Base-by-base conservation (phyloP, 805 yeast species). In the Metschnikowia gelsemii region DNA sequence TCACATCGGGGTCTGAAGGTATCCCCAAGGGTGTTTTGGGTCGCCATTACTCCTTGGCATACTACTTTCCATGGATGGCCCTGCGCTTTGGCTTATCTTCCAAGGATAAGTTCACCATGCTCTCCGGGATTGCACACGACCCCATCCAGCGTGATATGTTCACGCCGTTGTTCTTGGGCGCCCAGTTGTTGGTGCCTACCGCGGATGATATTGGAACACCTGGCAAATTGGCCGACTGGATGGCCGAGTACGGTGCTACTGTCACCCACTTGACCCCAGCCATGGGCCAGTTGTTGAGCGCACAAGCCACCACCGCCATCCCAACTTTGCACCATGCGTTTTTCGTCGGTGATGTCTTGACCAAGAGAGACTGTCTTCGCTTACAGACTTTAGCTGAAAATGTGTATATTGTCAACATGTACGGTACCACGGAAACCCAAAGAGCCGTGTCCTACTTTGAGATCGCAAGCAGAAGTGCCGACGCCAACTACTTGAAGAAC, bases 81-180 rank as follows among this genome's bases (percentile, higher is more conserved):
- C 66, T 87, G 63, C 78, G 83, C 32, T 93, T 93, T 57, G 79
- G 82, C 24, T 75, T 93, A 28, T 75, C 85, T 30, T 84, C 77
- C 40, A 75, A 80, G 25, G 99, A 95, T 64, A 84, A 74, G 58
- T 93, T 93, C 71, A 93, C 99, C 16, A 93, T 93, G 99, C 76
- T 93, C 47, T 86, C 96, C 7, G 99, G 99, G 58, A 93, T 93
- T 62, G 99, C 99, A 0, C 99, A 93, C 63, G 99, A 93, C 66
- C 99, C 99, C 9, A 91, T 93, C 49, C 99, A 93, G 72, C 84
- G 99, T 73, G 99, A 93, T 66, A 93, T 93, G 85, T 93, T 93
- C 65, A 93, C 99, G 6, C 99, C 99, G 17, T 75, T 93, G 49
- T 93, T 93, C 64, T 70, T 93, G 49, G 99, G 99, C 50, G 99